Conservation (phyloP, 179 eudicot species). For the Beta macrorhiza region DNA sequence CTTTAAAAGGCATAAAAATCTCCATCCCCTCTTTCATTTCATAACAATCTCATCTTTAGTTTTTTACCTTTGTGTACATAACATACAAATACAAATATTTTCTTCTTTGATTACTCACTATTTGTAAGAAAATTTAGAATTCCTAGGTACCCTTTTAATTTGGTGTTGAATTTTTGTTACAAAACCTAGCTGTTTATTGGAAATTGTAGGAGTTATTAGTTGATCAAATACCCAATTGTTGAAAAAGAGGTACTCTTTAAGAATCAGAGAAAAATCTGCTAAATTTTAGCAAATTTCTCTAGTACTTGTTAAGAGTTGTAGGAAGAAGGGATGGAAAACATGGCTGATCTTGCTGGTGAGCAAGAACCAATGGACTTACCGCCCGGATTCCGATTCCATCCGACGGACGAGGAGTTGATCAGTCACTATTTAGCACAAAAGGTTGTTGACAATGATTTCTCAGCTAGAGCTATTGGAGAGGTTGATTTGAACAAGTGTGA, state of each 20-base stretch:
- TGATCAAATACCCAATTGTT: conserved; percentile 30
- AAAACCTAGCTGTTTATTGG: conserved; percentile 27
- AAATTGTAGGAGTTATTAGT: conserved; percentile 31
- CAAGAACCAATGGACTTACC: conserved; percentile 44
- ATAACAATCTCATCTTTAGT: background rate
- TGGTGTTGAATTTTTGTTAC: conserved; percentile 3
- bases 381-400: conserved; percentile 53
- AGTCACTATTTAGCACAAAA: conserved; percentile 41
- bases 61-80: conserved; percentile 12
- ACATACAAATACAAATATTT: background rate
- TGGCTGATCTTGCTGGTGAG: conserved; percentile 29
- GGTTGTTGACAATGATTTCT: conserved; percentile 35
- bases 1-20: background rate
- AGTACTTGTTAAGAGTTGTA: background rate
- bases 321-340: conserved; percentile 31
- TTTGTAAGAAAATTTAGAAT: conserved; percentile 19
- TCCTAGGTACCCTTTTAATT: conserved; percentile 28
- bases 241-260: conserved; percentile 29
- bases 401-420: conserved; percentile 52
- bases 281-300: background rate
- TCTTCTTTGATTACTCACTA: conserved; percentile 13
- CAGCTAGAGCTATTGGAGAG: conserved; percentile 47
- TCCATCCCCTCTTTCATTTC: background rate
- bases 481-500: conserved; percentile 56
- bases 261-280: background rate